phyloP scores from a whole-genome alignment of 1,284 basidiomycete genomes.

The Ceratobasidium sp. region DNA sequence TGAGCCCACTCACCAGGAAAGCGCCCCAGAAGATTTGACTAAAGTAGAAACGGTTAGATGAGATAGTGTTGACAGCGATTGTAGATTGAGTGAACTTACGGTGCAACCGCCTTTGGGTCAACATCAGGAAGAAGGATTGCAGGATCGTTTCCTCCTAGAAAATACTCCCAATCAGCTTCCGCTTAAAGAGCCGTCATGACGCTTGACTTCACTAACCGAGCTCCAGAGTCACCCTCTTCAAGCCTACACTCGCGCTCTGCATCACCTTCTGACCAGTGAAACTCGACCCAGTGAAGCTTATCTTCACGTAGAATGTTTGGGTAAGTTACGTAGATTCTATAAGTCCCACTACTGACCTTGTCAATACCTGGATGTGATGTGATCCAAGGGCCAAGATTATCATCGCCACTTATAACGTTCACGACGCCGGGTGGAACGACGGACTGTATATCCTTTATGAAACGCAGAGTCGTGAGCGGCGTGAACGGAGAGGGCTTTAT shows the following conservation, averaged over 20 bases:
- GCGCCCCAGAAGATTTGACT: constrained; percentile 37
- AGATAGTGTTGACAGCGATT: not conserved
- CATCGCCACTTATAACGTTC: constrained; percentile 88
- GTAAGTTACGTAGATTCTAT: not conserved
- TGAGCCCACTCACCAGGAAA: constrained; percentile 17
- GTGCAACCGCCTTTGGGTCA: constrained; percentile 73
- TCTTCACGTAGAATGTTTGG: constrained; percentile 51
- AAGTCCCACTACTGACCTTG: constrained; percentile 61
- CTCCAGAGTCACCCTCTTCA: constrained; percentile 84
- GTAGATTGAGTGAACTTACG: constrained; percentile 5
- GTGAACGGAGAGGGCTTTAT: constrained; percentile 95
- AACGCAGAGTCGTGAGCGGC: constrained; percentile 83
- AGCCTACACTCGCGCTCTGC: constrained; percentile 63
- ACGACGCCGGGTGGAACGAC: constrained; percentile 93
- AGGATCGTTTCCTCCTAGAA: constrained; percentile 66
- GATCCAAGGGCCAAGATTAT: constrained; percentile 87
- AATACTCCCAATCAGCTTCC: too few species aligned
- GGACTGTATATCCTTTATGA: constrained; percentile 54
- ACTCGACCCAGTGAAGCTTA: constrained; percentile 62
- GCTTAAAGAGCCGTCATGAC: too few species aligned
- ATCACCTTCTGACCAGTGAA: constrained; percentile 65
- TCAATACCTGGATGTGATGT: constrained; percentile 82
- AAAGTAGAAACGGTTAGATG: not conserved
- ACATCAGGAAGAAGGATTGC: constrained; percentile 62
- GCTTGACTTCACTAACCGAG: constrained; percentile 58